Conservation (phyloP, 164 flowering plant species). For the Dillenia suffruticosa region DNA sequence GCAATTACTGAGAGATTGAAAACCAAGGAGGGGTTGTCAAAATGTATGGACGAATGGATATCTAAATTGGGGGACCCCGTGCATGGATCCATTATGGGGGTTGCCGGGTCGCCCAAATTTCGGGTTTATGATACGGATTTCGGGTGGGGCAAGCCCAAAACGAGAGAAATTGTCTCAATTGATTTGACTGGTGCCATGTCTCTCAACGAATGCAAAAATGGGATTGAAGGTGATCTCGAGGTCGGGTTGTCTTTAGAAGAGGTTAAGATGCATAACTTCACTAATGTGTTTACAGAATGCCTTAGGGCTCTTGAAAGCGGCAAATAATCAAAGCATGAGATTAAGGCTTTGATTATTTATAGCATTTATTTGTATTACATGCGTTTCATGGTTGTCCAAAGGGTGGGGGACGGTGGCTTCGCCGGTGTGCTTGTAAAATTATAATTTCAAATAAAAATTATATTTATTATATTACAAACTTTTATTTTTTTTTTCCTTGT, state of each 20-base stretch:
- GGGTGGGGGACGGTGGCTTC: too few relatives aligned
- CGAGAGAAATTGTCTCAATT: slow-evolving; percentile 1
- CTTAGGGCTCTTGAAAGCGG: too few relatives aligned
- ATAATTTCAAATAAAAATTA: too few relatives aligned
- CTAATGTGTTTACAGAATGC: not conserved
- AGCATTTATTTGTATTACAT: too few relatives aligned
- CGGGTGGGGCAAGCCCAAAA: slow-evolving; percentile 11
- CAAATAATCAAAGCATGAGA: too few relatives aligned
- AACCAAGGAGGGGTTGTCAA: slow-evolving; percentile 4
- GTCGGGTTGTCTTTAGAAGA: slow-evolving; percentile 2
- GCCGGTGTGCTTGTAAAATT: too few relatives aligned
- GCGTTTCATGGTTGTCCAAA: too few relatives aligned
- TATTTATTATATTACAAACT: too few relatives aligned
- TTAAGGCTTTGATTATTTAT: too few relatives aligned
- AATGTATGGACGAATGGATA: slow-evolving; percentile 9
- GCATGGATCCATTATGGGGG: not conserved
- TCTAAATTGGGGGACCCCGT: not conserved
- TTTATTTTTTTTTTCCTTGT: too few relatives aligned
- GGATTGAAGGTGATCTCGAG: slow-evolving; percentile 3
- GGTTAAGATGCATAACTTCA: slow-evolving; percentile 5
- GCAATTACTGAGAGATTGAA: not conserved
- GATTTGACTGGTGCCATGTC: slow-evolving; percentile 3
- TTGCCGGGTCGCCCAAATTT: slow-evolving; percentile 14
- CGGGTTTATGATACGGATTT: slow-evolving; percentile 9
- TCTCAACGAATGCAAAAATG: slow-evolving; percentile 1